A percentile compares a stretch with the other conserved stretches of the same genome.
Conservation (phyloP, 768 basidiomycete genomes). For the Amanita fuliginea region DNA sequence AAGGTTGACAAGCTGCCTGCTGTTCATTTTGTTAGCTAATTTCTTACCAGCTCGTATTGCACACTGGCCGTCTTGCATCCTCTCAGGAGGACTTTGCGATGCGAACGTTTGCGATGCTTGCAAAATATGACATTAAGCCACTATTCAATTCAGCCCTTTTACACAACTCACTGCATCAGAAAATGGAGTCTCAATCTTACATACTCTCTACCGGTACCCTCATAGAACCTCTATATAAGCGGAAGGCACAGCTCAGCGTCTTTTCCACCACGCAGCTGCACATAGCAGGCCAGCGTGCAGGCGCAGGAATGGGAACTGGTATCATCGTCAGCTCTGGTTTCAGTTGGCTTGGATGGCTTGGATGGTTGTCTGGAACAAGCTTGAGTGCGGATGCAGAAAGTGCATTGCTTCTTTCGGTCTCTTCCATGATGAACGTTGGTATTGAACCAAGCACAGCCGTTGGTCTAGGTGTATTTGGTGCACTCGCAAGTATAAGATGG, state of each 20-base stretch:
- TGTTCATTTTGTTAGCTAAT: background rate
- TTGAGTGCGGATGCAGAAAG: slow-evolving; percentile 13
- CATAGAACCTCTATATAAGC: slow-evolving; percentile 35
- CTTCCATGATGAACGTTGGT: slow-evolving; percentile 15
- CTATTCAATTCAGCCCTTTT: slow-evolving; percentile 46
- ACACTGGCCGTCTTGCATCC: slow-evolving; percentile 46
- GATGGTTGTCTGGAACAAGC: slow-evolving; percentile 32
- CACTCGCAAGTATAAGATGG: slow-evolving; percentile 45
- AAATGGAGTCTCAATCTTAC: slow-evolving; percentile 33
- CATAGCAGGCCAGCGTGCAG: slow-evolving; percentile 46
- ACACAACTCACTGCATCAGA: slow-evolving; percentile 45
- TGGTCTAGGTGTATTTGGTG: slow-evolving; percentile 45
- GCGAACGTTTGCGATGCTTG: slow-evolving; percentile 2
- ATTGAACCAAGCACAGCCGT: slow-evolving; percentile 47
- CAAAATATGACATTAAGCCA: slow-evolving; percentile 14
- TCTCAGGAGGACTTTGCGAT: slow-evolving; percentile 31
- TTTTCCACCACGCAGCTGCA: slow-evolving; percentile 52
- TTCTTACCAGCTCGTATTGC: slow-evolving; percentile 43
- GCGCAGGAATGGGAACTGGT: slow-evolving; percentile 39
- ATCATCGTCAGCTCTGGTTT: slow-evolving; percentile 37
- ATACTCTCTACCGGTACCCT: slow-evolving; percentile 34
- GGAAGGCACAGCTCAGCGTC: slow-evolving; percentile 41
- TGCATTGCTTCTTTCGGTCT: background rate
- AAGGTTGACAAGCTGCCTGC: slow-evolving; percentile 23
- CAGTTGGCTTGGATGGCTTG: slow-evolving; percentile 52